Conservation (phyloP, 805 yeast genomes). For the Kazachstania kunashirensis region DNA sequence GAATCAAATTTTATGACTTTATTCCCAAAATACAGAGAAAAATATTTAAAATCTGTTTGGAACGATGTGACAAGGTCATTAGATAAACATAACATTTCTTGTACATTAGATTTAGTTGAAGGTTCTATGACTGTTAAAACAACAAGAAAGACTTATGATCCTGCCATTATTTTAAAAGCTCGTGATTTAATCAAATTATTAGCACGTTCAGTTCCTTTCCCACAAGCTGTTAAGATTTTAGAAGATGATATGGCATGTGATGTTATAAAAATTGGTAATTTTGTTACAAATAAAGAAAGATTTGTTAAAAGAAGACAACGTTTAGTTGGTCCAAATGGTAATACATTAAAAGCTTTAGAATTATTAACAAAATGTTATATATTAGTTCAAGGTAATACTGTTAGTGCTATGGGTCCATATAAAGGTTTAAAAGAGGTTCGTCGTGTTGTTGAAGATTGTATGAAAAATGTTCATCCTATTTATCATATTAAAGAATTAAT, state of each 20-base stretch:
- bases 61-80: constrained; percentile 80
- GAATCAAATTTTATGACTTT: constrained; percentile 91
- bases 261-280: constrained; percentile 86
- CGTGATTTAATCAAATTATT: constrained; percentile 87
- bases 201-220: constrained; percentile 94
- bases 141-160: constrained; percentile 90
- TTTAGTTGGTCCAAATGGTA: constrained; percentile 93
- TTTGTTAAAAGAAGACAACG: constrained; percentile 94
- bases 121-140: constrained; percentile 97
- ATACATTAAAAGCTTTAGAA: constrained; percentile 91
- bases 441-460: constrained; percentile 94
- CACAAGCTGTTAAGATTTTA: constrained; percentile 86
- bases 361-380: constrained; percentile 91
- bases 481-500: constrained; percentile 93
- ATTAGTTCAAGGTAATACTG: constrained; percentile 95
- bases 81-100: constrained; percentile 64
- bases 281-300: constrained; percentile 83
- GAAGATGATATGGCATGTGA: constrained; percentile 94
- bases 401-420: constrained; percentile 92
- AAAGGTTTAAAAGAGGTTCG: constrained; percentile 87
- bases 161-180: constrained; percentile 86
- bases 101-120: constrained; percentile 82
- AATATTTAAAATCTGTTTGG: constrained; percentile 82
- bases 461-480: constrained; percentile 95
- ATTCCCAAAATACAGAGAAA: constrained; percentile 94